Base-by-base conservation (phyloP, 768 basidiomycete genomes). In the Podaxis pistillaris region DNA sequence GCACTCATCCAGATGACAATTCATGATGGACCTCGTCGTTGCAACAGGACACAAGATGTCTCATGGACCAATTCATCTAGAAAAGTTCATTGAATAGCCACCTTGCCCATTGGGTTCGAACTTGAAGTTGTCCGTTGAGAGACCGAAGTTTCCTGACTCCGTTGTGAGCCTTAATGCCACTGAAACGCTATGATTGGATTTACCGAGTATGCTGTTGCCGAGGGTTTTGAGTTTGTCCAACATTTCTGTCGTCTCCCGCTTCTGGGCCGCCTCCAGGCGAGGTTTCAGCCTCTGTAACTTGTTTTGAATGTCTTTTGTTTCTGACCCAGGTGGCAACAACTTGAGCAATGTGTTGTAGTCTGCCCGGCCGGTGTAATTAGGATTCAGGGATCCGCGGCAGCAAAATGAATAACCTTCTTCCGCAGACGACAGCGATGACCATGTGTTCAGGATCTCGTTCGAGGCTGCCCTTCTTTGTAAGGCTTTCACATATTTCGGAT, bases 61-160 rank as follows among this genome's bases (percentile, higher is more conserved):
- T 12, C 12, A 3, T 5, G 28, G 19, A 17, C 26, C 59, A 33
- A 33, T 58, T 81, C 73, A 88, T 68, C 72, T 82, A 50, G 77
- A 78, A 71, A 98, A 97, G 68, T 92, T 91, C 84, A 98, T 86
- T 0, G 90, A 91, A 77, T 98, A 98, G 0, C 96, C 94, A n/a
- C 96, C 96, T 65, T 94, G 88, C 5, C 89, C 93, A 66, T 96
- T 96, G 17, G 93, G 93, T 63, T 88, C 88, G 69, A 99, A 93
- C 76, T 98, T 91, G 83, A 98, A 98, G 76, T 96, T 98, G 71
- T 98, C 89, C 0, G 96, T 98, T 13, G 90, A 94, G 65, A 98
- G 73, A 17, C 97, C 96, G 70, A 98, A 98, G 64, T 91, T 92
- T 2, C 94, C 93, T 96, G 66, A 2, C 19, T 51, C 7, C 24